Percentiles rank a stretch among this genome's conserved stretches.
Evolutionary conservation across 495 filamentous ascomycete genomes (phyloP).

Genomic region (Parathielavia appendiculata): DNA sequence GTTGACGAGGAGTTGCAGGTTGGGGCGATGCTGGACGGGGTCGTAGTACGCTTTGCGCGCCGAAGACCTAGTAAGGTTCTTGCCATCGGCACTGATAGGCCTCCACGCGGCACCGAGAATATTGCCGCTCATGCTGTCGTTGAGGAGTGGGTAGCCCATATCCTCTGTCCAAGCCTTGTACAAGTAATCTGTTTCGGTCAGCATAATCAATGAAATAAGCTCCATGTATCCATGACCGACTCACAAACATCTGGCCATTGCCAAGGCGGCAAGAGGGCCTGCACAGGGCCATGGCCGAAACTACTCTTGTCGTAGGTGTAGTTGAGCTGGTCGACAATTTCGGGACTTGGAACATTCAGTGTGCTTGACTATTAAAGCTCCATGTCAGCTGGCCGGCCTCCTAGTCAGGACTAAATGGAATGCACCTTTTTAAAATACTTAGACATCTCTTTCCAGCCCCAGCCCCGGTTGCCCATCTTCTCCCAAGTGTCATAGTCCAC

Average conservation of each 20-base stretch:
- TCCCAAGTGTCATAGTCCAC: slow-evolving; percentile 59
- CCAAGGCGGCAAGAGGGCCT: slow-evolving; percentile 9
- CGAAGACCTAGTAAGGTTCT: slow-evolving; percentile 15
- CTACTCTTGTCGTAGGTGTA: slow-evolving; percentile 11
- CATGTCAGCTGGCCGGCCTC: too few relatives aligned
- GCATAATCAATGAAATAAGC: too few relatives aligned
- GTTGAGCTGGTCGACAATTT: slow-evolving; percentile 21
- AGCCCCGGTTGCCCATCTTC: slow-evolving; percentile 49
- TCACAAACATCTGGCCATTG: slow-evolving; percentile 22
- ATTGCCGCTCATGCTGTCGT: too few relatives aligned
- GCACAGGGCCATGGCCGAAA: slow-evolving; percentile 17
- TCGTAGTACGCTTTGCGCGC: slow-evolving; percentile 23
- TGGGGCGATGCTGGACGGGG: slow-evolving; percentile 20
- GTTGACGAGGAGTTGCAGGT: slow-evolving; percentile 39
- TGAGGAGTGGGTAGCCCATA: too few relatives aligned
- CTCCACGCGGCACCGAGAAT: too few relatives aligned
- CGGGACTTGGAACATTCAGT: slow-evolving; percentile 18
- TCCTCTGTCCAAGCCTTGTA: slow-evolving; percentile 16
- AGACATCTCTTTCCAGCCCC: slow-evolving; percentile 50
- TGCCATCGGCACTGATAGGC: too few relatives aligned
- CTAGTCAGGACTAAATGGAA: neutral
- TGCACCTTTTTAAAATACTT: slow-evolving; percentile 44
- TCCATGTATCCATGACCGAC: too few relatives aligned
- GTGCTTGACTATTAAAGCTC: slow-evolving; percentile 16
- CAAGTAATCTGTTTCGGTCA: too few relatives aligned